Evolutionary conservation across 2,329 filamentous ascomycete species (phyloP), one percentile per base, ranked within the genome.

Genomic region (Xylariales sp.): DNA sequence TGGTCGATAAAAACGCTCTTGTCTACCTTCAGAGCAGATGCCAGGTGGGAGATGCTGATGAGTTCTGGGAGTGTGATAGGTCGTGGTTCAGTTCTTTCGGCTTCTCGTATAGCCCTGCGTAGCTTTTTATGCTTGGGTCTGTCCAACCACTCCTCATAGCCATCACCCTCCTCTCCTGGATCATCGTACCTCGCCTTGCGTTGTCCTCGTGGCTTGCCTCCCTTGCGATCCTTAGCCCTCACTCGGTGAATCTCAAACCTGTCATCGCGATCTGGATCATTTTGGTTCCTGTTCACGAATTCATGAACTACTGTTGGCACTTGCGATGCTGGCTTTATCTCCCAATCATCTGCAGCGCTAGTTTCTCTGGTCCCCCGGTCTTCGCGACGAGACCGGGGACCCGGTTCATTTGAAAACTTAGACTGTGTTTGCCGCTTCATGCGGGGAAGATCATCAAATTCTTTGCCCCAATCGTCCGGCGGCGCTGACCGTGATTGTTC

Each of bases 31-130:
- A 97, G 70, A 4, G 86, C 78, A 46, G 80, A 73, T 4, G 89
- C 88, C 29, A 98, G 68, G 50, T 90, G 88, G 8, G 79, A 75
- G n/a, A 96, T 83, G 54, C 80, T 93, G 62, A 98, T 94, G 53
- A 88, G 95, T 57, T 96, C 88, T 0, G 94, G 94, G 16, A 98
- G 69, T 40, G 84, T 78, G 33, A 98, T 86, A 1, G 65, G 66
- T 2, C 73, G 75, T 2, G 76, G 78, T 5, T 69, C 61, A 44
- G 46, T 52, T 44, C 38, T 49, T 24, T 61, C 58, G 3, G 53
- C 58, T 37, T 59, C 60, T 45, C 64, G 61, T 57, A 64, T 60
- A 45, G 64, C 66, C 50, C 62, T 64, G 53, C 60, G 55, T 51
- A 59, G 62, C 55, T 52, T 59, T 59, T 59, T 66, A 59, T 60